Evolutionary conservation across 2,329 filamentous ascomycete genomes (phyloP), one percentile per base, ranked within the genome.

Genomic region (Chalaropsis ovoidea): DNA sequence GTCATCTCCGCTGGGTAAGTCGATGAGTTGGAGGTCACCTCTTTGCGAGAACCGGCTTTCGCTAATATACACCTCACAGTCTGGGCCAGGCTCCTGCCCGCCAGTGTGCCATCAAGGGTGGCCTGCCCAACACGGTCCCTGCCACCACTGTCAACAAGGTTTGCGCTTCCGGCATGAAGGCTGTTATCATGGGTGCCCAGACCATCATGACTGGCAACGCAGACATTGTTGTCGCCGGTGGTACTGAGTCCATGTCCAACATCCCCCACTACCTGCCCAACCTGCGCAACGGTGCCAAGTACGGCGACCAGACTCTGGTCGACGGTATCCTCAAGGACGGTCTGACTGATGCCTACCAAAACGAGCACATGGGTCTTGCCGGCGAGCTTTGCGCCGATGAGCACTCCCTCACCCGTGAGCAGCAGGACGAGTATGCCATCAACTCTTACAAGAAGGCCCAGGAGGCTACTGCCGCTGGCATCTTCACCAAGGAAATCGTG

Each of bases 131-230:
- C 69, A 82, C 83, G 65, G 89, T 88, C 69, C 84, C 95, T 71
- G 89, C 87, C 78, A 99, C 94, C 58, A 95, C 92, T 63, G 85
- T 99, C 74, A 99, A 99, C 87, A 99, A 99, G 81, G 94, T 99
- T 75, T 99, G 94, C 83, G 94, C 94, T 69, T 96, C 92, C 10
- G 87, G 88, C 56, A 80, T 96, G 75, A 99, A 99, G 82, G 90
- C 94, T 71, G 87, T 99, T 74, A 90, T 96, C 70, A 83, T 99
- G 68, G 94, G 89, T 71, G 90, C 93, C 63, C 94, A 97, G 78
- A 96, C 93, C 72, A 99, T 99, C 80, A 91, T 97, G 76, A 95
- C 92, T 64, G 93, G 94, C 71, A 96, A 90, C 75, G 93, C 93
- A 70, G 87, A 90, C 71, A 87, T 96, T 70, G 86, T 99, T 70